phyloP scores from a whole-genome alignment of 345 rosid species.

The Sonneratia alba region DNA sequence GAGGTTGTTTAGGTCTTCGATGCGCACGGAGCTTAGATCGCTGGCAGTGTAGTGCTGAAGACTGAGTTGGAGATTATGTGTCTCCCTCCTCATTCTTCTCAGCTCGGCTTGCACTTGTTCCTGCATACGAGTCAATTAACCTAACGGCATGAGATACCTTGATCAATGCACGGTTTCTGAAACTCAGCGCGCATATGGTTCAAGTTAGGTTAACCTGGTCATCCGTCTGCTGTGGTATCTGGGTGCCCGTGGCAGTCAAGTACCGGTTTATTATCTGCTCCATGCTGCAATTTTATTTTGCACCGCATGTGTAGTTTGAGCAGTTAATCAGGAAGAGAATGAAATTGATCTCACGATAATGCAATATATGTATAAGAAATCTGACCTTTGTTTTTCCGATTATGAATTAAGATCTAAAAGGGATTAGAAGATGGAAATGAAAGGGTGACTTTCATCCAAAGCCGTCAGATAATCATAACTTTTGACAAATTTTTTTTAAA shows the following conservation, averaged over 20 bases:
- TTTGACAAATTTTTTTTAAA: background rate
- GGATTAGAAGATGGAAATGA: too few species aligned
- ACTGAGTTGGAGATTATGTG: conserved; percentile 23
- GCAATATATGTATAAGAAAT: too few species aligned
- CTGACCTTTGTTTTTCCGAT: too few species aligned
- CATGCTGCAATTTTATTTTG: conserved; percentile 18
- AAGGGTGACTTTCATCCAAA: background rate
- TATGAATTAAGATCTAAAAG: too few species aligned
- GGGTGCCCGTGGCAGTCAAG: conserved; percentile 15
- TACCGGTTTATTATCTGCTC: conserved; percentile 21
- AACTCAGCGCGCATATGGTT: background rate
- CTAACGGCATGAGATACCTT: background rate
- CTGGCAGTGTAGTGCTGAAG: conserved; percentile 21
- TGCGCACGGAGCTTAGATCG: conserved; percentile 16
- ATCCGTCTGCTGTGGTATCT: conserved; percentile 6
- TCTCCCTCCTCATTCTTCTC: conserved; percentile 21
- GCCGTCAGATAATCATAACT: background rate
- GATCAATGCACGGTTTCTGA: background rate
- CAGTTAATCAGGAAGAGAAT: background rate
- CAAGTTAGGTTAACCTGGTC: conserved; percentile 12
- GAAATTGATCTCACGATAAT: background rate
- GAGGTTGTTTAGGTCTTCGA: conserved; percentile 17
- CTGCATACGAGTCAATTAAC: background rate
- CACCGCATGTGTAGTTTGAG: background rate
- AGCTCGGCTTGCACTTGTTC: conserved; percentile 17